phyloP scores from a whole-genome alignment of 1,284 basidiomycete genomes.

The Mycosarcoma mackinlayi region DNA sequence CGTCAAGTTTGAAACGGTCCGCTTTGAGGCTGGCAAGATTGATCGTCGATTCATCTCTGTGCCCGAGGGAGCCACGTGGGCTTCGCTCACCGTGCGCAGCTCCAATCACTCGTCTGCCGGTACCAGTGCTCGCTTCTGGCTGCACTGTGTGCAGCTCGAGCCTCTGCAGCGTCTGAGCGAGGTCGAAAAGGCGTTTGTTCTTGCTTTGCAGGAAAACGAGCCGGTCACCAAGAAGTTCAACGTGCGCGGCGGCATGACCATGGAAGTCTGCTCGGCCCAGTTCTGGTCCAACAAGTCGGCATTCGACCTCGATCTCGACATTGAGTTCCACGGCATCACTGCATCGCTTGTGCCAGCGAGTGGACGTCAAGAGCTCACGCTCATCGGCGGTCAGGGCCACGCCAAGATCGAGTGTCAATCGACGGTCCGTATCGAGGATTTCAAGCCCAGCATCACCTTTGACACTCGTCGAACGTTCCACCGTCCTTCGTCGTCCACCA shows the following conservation, averaged over 20 bases:
- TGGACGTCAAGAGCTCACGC: constrained; percentile 59
- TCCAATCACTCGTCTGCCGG: constrained; percentile 55
- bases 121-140: constrained; percentile 67
- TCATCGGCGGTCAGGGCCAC: constrained; percentile 66
- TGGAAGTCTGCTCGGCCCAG: constrained; percentile 68
- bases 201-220: constrained; percentile 66
- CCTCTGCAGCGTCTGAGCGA: constrained; percentile 62
- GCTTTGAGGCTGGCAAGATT: constrained; percentile 62
- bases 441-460: constrained; percentile 64
- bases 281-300: constrained; percentile 66
- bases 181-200: constrained; percentile 64
- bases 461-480: constrained; percentile 64
- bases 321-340: constrained; percentile 68
- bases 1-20: constrained; percentile 47
- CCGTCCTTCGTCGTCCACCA: constrained; percentile 55
- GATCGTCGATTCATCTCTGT: constrained; percentile 66
- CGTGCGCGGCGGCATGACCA: constrained; percentile 66
- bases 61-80: constrained; percentile 68
- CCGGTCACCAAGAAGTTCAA: constrained; percentile 63
- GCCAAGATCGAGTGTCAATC: constrained; percentile 60
- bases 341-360: constrained; percentile 45
- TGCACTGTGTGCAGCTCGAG: constrained; percentile 67
- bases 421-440: constrained; percentile 63
- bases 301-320: constrained; percentile 65
- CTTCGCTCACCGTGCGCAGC: constrained; percentile 64